Percentiles rank a stretch among this genome's conserved stretches.
These are phyloP conservation scores for Mortierella antarctica DNA, from an alignment of 192 early-diverging fungal genomes.

Conservation along the genomic window DNA sequence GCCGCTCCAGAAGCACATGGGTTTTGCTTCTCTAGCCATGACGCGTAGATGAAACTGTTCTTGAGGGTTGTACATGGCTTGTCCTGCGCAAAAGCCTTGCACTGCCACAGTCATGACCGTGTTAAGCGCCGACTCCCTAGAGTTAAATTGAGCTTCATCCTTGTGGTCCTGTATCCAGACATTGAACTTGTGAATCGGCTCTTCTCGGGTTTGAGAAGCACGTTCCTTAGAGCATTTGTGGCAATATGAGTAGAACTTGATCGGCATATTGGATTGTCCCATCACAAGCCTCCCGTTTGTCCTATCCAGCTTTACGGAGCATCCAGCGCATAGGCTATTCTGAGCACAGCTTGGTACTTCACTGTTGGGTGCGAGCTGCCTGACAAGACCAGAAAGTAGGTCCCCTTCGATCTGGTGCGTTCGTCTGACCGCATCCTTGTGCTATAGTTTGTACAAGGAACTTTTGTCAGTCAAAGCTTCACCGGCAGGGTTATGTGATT, in stretches of 20 bases:
- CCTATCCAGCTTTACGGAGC: constrained; percentile 3
- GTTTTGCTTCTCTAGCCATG: constrained; percentile 10
- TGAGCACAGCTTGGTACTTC: background rate
- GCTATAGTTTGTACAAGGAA: background rate
- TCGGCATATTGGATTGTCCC: constrained; percentile 1
- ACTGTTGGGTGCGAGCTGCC: background rate
- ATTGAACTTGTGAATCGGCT: background rate
- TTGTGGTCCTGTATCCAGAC: background rate
- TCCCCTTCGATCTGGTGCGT: background rate
- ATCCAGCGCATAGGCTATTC: background rate
- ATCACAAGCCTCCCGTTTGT: background rate
- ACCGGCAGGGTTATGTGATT: background rate
- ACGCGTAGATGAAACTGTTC: constrained; percentile 2
- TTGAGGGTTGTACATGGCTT: constrained; percentile 3
- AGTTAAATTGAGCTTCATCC: background rate
- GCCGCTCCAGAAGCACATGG: constrained; percentile 22
- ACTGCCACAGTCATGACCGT: constrained; percentile 6
- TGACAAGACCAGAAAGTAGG: background rate
- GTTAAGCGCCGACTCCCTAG: background rate
- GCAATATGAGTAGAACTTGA: constrained; percentile 1
- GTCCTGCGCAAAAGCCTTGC: constrained; percentile 16
- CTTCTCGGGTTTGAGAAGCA: background rate
- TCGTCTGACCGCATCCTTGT: constrained; percentile 3
- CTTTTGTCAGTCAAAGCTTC: background rate
- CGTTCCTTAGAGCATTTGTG: background rate